A percentile compares a stretch with the other conserved stretches of the same genome.
These are phyloP conservation scores for Penicillium sp. DNA, from an alignment of 2,329 filamentous ascomycete species.

Conservation along the genomic window DNA sequence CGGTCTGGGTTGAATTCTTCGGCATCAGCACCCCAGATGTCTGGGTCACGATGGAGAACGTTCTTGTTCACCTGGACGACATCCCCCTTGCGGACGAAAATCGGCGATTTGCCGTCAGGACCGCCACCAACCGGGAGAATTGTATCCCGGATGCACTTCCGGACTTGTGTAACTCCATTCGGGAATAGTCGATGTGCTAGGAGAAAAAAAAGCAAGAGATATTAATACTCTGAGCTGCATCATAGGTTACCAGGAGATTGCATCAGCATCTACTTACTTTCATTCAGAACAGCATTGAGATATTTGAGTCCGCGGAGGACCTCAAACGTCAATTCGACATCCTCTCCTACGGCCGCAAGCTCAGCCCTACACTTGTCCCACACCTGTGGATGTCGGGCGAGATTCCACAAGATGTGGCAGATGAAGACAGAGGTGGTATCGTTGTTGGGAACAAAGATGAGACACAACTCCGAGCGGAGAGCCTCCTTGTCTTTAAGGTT, in stretches of 20 bases:
- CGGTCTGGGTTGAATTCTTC: slow-evolving; percentile 24
- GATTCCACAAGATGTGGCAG: slow-evolving; percentile 9
- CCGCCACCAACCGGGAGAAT: slow-evolving; percentile 26
- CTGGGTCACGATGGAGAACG: slow-evolving; percentile 38
- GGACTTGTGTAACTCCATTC: slow-evolving; percentile 6
- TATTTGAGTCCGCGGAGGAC: slow-evolving; percentile 2
- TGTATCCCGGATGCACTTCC: slow-evolving; percentile 20
- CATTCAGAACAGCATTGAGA: slow-evolving; percentile 8
- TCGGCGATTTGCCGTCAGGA: slow-evolving; percentile 1
- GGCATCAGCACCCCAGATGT: slow-evolving; percentile 39
- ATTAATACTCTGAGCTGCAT: too few relatives aligned
- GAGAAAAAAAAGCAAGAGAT: too few relatives aligned
- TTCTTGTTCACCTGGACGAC: slow-evolving; percentile 20
- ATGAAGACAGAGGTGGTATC: slow-evolving; percentile 20
- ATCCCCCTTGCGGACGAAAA: neutral
- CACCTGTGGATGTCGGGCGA: slow-evolving; percentile 13
- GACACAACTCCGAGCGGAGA: slow-evolving; percentile 9
- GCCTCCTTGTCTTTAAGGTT: neutral
- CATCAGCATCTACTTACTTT: slow-evolving; percentile 1
- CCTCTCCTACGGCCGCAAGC: neutral
- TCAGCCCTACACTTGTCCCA: neutral
- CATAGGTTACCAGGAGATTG: too few relatives aligned
- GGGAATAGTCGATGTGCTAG: slow-evolving; percentile 11
- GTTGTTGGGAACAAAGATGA: slow-evolving; percentile 12
- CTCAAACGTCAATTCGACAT: neutral